These are phyloP conservation scores for Lodderomyces orthopsilosis DNA, from an alignment of 1,139 yeast genomes.

Conservation along the genomic window DNA sequence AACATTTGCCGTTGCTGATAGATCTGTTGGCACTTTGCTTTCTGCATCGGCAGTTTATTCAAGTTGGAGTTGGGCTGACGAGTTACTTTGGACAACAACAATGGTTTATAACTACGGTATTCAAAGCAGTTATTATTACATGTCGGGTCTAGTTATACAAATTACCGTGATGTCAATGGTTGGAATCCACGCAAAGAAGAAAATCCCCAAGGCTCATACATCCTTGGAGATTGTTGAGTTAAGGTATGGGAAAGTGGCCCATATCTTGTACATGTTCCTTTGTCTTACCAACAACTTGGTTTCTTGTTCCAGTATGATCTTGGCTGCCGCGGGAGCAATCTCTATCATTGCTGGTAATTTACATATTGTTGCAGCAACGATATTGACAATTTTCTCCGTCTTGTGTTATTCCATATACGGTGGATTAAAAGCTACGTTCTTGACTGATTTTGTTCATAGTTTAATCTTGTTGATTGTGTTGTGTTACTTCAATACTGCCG, in stretches of 20 bases:
- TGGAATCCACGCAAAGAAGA: conserved; percentile 55
- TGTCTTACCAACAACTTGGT: conserved; percentile 84
- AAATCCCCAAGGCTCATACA: conserved; percentile 58
- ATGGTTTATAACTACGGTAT: conserved; percentile 78
- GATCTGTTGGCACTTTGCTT: conserved; percentile 76
- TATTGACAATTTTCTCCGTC: conserved; percentile 79
- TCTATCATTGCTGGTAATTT: conserved; percentile 77
- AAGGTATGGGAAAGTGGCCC: conserved; percentile 58
- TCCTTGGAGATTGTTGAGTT: conserved; percentile 51
- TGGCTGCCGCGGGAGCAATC: conserved; percentile 84
- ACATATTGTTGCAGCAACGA: conserved; percentile 76
- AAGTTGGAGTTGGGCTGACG: conserved; percentile 95
- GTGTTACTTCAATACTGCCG: conserved; percentile 56
- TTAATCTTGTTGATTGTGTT: conserved; percentile 59
- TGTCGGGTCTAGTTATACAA: conserved; percentile 55
- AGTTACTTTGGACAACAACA: conserved; percentile 42
- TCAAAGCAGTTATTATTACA: conserved; percentile 52
- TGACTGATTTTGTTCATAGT: conserved; percentile 82
- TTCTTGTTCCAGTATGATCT: conserved; percentile 64
- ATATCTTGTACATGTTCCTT: conserved; percentile 66
- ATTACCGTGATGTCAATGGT: conserved; percentile 49
- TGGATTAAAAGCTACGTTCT: conserved; percentile 85
- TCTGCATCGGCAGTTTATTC: conserved; percentile 86
- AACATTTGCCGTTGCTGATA: conserved; percentile 75
- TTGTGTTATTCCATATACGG: conserved; percentile 81